Conservation (phyloP, 306 rosid genomes). For the Lathyrus tuberosus region DNA sequence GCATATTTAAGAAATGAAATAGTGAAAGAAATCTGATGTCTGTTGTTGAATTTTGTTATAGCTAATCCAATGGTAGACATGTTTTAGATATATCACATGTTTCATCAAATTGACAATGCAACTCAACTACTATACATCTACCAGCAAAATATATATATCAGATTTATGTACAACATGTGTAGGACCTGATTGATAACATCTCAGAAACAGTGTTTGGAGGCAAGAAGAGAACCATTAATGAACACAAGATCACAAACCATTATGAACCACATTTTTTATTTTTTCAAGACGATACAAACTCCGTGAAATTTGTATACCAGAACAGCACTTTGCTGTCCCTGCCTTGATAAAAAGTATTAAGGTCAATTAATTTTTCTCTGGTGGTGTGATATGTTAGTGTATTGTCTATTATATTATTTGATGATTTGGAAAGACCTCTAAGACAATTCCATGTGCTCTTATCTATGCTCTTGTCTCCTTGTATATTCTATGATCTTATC, state of each 20-base stretch:
- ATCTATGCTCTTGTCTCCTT: slow-evolving; percentile 26
- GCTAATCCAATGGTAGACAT: slow-evolving; percentile 20
- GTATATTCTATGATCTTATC: too few relatives aligned
- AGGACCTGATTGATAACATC: neutral
- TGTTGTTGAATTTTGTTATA: neutral
- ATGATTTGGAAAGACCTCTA: slow-evolving; percentile 21
- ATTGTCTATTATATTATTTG: slow-evolving; percentile 20
- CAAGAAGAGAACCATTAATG: neutral
- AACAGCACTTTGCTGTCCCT: neutral
- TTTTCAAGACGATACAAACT: too few relatives aligned
- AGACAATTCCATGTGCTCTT: slow-evolving; percentile 45
- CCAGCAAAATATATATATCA: neutral
- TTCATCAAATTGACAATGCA: neutral
- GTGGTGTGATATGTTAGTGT: neutral
- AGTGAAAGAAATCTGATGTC: neutral
- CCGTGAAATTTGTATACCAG: too few relatives aligned
- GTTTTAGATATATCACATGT: slow-evolving; percentile 24
- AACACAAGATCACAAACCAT: neutral
- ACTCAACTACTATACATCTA: neutral
- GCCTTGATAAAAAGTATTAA: neutral
- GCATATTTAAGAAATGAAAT: neutral
- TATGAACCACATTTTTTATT: neutral
- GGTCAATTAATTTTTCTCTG: neutral
- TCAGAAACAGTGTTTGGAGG: neutral
- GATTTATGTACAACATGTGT: neutral